Conservation (phyloP, 2,329 filamentous ascomycete species). For the Parafenestella ontariensis region DNA sequence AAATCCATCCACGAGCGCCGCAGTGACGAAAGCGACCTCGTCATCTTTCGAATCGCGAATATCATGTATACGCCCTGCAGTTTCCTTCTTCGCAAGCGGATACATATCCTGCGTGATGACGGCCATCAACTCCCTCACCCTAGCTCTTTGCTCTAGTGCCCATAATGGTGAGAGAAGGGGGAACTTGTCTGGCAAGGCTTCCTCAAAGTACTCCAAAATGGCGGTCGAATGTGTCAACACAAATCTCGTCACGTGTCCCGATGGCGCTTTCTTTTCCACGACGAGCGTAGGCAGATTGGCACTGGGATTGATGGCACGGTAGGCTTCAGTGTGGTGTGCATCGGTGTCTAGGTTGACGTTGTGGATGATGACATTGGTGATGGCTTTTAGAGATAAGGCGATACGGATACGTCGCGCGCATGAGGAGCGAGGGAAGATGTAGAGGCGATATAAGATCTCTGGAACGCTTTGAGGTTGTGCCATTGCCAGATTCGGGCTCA, state of each 20-base stretch:
- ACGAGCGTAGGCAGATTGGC: conserved; percentile 5
- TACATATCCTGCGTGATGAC: conserved; percentile 67
- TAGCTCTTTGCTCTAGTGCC: conserved; percentile 54
- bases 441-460: conserved; percentile 48
- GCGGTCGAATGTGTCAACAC: neutral
- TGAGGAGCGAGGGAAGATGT: conserved; percentile 69
- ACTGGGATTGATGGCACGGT: conserved; percentile 62
- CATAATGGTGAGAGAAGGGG: conserved; percentile 53
- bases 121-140: conserved; percentile 60
- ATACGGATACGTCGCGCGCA: conserved; percentile 69
- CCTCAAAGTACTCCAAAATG: neutral
- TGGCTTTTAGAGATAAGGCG: conserved; percentile 61
- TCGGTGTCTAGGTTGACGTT: conserved; percentile 59
- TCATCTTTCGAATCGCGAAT: conserved; percentile 40
- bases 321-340: conserved; percentile 59
- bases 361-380: conserved; percentile 55
- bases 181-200: conserved; percentile 45
- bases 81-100: conserved; percentile 65
- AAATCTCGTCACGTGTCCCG: no score
- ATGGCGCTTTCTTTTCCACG: conserved; percentile 54
- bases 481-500: neutral
- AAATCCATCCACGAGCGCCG: conserved; percentile 61
- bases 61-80: conserved; percentile 59
- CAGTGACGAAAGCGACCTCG: neutral
- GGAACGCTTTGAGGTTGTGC: neutral